Evolutionary conservation across 805 yeast species (phyloP).

Genomic region (Metschnikowia continentalis): DNA sequence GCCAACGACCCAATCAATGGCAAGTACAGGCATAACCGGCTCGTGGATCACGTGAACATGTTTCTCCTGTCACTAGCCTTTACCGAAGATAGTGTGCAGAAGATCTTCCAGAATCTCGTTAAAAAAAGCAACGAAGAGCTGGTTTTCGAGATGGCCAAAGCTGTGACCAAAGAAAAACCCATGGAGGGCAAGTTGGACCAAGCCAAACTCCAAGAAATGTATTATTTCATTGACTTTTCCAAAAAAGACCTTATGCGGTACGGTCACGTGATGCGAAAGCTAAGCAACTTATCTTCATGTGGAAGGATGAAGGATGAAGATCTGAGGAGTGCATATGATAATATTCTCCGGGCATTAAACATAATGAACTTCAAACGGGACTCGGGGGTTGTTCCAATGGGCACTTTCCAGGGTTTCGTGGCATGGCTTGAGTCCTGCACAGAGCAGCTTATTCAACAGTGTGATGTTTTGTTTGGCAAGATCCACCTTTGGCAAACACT

Average conservation of each 20-base stretch:
- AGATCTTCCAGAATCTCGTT: constrained; percentile 4
- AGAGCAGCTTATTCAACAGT: constrained; percentile 22
- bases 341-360: background rate
- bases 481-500: constrained; percentile 30
- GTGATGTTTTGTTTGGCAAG: constrained; percentile 21
- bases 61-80: constrained; percentile 33
- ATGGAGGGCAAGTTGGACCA: constrained; percentile 10
- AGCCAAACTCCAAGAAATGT: constrained; percentile 36
- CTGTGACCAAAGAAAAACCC: constrained; percentile 19
- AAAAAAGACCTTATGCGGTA: constrained; percentile 37
- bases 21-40: constrained; percentile 46
- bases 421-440: constrained; percentile 25
- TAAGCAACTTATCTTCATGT: constrained; percentile 36
- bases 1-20: constrained; percentile 29
- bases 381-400: background rate
- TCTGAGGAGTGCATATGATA: constrained; percentile 7
- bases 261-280: constrained; percentile 23
- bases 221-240: constrained; percentile 46
- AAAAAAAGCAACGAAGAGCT: constrained; percentile 13
- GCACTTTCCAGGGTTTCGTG: background rate
- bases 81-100: constrained; percentile 24
- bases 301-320: constrained; percentile 34
- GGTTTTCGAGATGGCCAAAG: constrained; percentile 28
- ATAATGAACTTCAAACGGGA: background rate
- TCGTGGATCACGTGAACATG: constrained; percentile 46